Evolutionary conservation across 2,329 filamentous ascomycete genomes (phyloP), one percentile per base, ranked within the genome.

Genomic region (Talaromyces islandicus): DNA sequence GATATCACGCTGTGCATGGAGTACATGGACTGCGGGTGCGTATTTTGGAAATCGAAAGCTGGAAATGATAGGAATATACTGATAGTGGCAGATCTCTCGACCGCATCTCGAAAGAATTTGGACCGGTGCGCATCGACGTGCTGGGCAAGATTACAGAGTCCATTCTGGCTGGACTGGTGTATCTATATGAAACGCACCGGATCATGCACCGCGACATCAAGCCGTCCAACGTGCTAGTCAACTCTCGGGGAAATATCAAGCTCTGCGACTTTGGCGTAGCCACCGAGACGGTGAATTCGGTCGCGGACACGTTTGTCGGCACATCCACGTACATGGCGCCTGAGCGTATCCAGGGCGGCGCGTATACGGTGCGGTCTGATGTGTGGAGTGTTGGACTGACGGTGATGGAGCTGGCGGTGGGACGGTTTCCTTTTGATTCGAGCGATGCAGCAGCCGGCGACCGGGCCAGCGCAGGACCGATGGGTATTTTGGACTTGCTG

Each of bases 1-100:
- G 94, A 99, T 78, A 95, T 99, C 61, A 95, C 97, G 68, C 93
- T 99, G 88, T 99, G 94, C 76, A 99, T 99, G 94, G 94, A 99
- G 75, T 97, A 99, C 74, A 96, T 96, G 91, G 94, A 99, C 77
- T 91, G 93, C 73, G 94, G 94, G 94, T 97, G 83, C 77, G 90
- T 24, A 19, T 21, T 48, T 7, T n/a, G n/a, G n/a, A n/a, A n/a
- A n/a, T n/a, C n/a, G n/a, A n/a, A n/a, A 24, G 17, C 25, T 6
- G 19, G 7, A 12, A 7, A 14, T 59, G n/a, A 11, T 35, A 6
- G 10, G 24, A 24, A n/a, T 12, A 48, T 54, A 68, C 64, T 63
- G 35, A 65, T 66, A 48, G 19, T 57, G 14, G 9, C 60, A 97
- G 94, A 56, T 90, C 94, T 29, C 86, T 99, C 56, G 94, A 99